A percentile compares a stretch with the other conserved stretches of the same genome.
These are phyloP conservation scores for Cordyceps cateniannulata DNA, from an alignment of 2,329 filamentous ascomycete genomes.

Conservation along the genomic window DNA sequence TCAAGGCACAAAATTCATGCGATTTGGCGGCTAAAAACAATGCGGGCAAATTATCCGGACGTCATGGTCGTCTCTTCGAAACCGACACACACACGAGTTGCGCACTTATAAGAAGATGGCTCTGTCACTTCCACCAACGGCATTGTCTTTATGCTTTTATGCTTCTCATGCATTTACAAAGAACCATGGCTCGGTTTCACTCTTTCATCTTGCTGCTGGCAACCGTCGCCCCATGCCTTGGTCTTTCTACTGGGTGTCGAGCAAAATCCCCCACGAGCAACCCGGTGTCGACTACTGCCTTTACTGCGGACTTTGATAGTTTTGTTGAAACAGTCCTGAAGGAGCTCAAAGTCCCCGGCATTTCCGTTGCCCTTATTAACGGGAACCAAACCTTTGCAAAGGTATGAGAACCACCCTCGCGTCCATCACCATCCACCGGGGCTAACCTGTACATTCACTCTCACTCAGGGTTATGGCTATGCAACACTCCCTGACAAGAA, in stretches of 20 bases:
- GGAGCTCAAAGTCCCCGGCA: slow-evolving; percentile 40
- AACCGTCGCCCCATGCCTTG: background rate
- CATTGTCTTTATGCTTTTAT: background rate
- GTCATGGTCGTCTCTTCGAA: too few species aligned
- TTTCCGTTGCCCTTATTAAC: slow-evolving; percentile 42
- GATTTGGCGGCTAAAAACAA: too few species aligned
- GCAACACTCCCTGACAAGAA: slow-evolving; percentile 26
- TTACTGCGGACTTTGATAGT: background rate
- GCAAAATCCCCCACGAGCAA: background rate
- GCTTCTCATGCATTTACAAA: background rate
- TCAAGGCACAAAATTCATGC: too few species aligned
- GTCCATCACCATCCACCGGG: background rate
- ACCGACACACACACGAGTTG: too few species aligned
- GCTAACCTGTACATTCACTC: background rate
- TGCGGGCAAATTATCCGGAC: too few species aligned
- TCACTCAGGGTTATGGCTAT: background rate
- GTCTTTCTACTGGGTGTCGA: background rate
- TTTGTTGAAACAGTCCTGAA: slow-evolving; percentile 15
- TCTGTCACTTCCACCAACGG: background rate
- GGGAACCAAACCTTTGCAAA: slow-evolving; percentile 33
- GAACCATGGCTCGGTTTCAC: background rate
- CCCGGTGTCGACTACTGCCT: background rate
- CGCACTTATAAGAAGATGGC: too few species aligned
- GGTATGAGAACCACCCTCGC: slow-evolving; percentile 23
- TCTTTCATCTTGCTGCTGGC: background rate